Evolutionary conservation across 495 filamentous ascomycete genomes (phyloP).

Genomic region (Penicillium simplicissimum): DNA sequence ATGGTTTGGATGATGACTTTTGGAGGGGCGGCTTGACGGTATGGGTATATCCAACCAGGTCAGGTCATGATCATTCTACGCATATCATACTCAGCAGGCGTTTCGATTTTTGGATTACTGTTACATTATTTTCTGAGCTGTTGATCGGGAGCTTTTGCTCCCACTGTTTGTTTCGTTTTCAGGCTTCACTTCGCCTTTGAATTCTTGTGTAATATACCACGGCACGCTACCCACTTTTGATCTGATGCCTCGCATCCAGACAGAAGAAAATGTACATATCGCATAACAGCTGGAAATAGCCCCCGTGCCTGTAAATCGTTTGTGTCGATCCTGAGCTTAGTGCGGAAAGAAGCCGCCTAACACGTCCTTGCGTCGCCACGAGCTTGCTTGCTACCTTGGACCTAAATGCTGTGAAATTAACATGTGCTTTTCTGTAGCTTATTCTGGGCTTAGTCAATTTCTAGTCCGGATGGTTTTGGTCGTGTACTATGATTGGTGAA

Average conservation of each 20-base stretch:
- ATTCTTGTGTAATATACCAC: neutral
- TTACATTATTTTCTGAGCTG: neutral
- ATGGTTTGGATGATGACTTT: neutral
- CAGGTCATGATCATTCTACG: constrained; percentile 28
- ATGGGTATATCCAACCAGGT: constrained; percentile 23
- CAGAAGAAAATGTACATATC: neutral
- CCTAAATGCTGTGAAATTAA: neutral
- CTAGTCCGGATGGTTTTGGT: too few species aligned
- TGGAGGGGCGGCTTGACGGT: constrained; percentile 9
- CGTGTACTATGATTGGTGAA: too few species aligned
- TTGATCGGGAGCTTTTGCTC: neutral
- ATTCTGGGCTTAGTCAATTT: neutral
- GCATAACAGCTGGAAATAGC: neutral
- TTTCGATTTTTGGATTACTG: constrained; percentile 11
- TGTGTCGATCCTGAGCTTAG: neutral
- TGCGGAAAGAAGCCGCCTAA: neutral
- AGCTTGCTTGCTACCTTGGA: neutral
- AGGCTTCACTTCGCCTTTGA: neutral
- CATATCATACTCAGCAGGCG: constrained; percentile 33
- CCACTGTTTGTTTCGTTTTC: neutral
- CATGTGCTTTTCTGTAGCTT: neutral
- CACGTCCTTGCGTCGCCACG: neutral
- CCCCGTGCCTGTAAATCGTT: neutral
- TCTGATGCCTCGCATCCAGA: neutral
- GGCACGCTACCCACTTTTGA: neutral